A percentile compares a stretch with the other conserved stretches of the same genome.
phyloP scores from a whole-genome alignment of 305 asterid genomes.

The Solanum hybrid region DNA sequence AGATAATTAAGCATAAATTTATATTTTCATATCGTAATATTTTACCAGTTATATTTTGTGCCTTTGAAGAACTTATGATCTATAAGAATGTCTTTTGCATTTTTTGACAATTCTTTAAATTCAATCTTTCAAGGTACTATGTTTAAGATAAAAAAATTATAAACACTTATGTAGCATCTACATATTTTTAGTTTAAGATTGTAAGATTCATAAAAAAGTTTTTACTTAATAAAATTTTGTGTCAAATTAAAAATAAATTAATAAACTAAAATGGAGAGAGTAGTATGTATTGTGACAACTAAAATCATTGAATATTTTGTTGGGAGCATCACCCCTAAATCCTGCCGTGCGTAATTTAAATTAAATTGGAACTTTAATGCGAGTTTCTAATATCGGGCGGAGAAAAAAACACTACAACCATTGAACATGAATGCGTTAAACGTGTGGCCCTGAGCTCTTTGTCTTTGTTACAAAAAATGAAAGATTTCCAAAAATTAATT shows the following conservation, averaged over 20 bases:
- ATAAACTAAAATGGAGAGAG: neutral
- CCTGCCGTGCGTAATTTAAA: accelerated
- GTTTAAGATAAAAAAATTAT: neutral
- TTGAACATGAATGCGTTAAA: neutral
- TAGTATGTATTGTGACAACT: neutral
- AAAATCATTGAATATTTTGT: accelerated
- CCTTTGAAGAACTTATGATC: neutral
- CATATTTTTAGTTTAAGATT: neutral
- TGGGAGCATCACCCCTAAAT: no score
- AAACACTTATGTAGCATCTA: neutral
- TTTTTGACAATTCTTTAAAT: neutral
- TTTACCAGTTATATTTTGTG: neutral
- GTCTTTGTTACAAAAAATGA: neutral
- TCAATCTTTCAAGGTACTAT: neutral
- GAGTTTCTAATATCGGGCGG: neutral
- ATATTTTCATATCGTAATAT: neutral
- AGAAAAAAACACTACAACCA: neutral
- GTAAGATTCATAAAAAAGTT: neutral
- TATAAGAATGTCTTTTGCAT: neutral
- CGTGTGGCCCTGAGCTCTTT: neutral
- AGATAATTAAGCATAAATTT: neutral
- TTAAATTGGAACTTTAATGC: no score
- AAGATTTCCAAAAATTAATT: neutral
- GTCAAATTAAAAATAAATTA: neutral
- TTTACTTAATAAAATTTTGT: neutral